Evolutionary conservation across 176 grass and related monocot species (phyloP).

Genomic region (Tillandsia fasciculata): DNA sequence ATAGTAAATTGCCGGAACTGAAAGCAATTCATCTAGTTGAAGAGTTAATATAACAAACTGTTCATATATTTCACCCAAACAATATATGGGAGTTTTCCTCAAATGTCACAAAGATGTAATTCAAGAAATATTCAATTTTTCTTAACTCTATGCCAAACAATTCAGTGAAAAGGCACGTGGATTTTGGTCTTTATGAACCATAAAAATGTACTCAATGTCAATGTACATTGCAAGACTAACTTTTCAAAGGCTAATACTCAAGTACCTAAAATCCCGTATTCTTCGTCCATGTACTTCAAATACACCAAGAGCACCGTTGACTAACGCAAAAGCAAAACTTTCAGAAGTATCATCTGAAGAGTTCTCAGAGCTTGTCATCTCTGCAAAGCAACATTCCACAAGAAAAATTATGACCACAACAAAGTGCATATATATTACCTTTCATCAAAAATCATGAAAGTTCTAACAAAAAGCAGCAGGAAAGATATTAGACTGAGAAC

Average conservation of each 20-base stretch:
- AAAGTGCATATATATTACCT: neutral
- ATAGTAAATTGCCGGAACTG: no score
- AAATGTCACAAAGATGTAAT: neutral
- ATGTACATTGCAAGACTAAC: neutral
- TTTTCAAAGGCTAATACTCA: constrained; percentile 6
- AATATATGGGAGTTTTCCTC: no score
- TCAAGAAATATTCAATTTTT: neutral
- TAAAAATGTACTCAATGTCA: neutral
- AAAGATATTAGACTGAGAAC: neutral
- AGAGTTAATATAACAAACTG: no score
- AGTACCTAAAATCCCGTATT: constrained; percentile 95
- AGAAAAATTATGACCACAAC: constrained; percentile 9
- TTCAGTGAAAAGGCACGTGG: neutral
- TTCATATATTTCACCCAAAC: no score
- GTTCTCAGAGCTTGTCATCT: constrained; percentile 48
- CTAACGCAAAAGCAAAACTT: constrained; percentile 98
- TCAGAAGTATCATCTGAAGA: constrained; percentile 71
- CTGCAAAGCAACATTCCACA: constrained; percentile 38
- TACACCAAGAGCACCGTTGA: constrained; percentile 97
- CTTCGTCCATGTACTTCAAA: constrained; percentile 98
- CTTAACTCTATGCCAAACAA: neutral
- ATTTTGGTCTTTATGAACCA: neutral
- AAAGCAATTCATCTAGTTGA: no score
- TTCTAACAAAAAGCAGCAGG: neutral
- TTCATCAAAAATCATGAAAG: constrained; percentile 2